Conservation (phyloP, 495 filamentous ascomycete genomes). For the Pseudoneurospora amorphoporcata region DNA sequence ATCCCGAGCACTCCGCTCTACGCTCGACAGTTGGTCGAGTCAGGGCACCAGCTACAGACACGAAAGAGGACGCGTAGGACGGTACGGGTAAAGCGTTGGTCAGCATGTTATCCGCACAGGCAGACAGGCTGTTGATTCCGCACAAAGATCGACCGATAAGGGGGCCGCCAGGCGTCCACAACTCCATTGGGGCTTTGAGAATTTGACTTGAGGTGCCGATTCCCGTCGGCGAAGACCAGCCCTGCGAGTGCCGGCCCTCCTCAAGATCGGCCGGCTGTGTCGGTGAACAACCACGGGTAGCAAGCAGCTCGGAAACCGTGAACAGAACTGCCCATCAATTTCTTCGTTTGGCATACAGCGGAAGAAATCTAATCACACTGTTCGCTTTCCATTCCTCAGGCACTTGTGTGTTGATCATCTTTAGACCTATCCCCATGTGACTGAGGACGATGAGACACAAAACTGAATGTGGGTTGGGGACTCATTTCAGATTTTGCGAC, state of each 20-base stretch:
- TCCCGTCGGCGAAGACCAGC: neutral
- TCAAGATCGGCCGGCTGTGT: neutral
- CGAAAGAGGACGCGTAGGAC: neutral
- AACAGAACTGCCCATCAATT: neutral
- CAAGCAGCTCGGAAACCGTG: neutral
- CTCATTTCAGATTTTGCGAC: neutral
- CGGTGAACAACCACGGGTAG: neutral
- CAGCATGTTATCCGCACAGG: neutral
- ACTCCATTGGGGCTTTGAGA: neutral
- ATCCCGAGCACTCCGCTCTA: neutral
- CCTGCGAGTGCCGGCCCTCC: neutral
- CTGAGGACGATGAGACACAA: neutral
- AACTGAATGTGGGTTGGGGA: neutral
- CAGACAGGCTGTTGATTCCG: neutral
- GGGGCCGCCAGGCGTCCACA: neutral
- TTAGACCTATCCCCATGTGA: neutral
- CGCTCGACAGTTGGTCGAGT: neutral
- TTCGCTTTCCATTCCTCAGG: neutral
- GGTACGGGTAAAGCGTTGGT: neutral
- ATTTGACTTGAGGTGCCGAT: neutral
- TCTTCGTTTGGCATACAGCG: neutral
- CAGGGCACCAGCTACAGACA: neutral
- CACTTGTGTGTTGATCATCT: neutral
- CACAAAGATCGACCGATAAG: neutral
- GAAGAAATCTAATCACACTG: neutral